These are phyloP conservation scores for Rubroboletus pulcherrimus DNA, from an alignment of 768 basidiomycete species.

Conservation along the genomic window DNA sequence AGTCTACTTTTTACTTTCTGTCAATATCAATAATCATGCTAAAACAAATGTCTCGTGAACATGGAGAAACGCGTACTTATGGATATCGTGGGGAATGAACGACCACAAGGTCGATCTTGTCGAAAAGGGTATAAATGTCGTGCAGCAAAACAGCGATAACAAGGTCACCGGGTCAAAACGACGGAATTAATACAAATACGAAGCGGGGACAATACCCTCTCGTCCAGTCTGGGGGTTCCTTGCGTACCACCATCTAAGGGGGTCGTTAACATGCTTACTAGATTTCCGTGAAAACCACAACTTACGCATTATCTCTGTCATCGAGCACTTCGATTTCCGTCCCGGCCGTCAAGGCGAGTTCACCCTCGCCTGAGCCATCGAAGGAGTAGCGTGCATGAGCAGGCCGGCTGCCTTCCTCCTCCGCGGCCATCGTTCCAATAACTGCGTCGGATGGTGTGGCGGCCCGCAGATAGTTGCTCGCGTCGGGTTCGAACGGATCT, in stretches of 20 bases:
- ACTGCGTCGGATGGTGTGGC: conserved; percentile 78
- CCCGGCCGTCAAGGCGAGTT: conserved; percentile 65
- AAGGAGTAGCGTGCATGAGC: conserved; percentile 83
- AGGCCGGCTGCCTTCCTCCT: conserved; percentile 63
- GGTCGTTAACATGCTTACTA: conserved; percentile 6
- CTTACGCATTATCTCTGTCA: conserved; percentile 76
- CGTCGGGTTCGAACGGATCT: conserved; percentile 68
- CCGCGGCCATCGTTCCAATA: conserved; percentile 54
- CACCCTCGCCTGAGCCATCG: conserved; percentile 74
- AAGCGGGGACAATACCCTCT: conserved; percentile 89
- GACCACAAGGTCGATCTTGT: conserved; percentile 36
- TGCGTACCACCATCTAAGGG: conserved; percentile 88
- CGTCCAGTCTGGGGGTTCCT: conserved; percentile 73
- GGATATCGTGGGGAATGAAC: conserved; percentile 32
- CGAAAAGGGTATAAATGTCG: conserved; percentile 36
- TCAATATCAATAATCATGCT: conserved; percentile 13
- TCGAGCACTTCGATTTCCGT: conserved; percentile 73
- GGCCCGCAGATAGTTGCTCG: conserved; percentile 72
- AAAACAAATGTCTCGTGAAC: conserved; percentile 7
- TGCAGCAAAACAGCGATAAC: conserved; percentile 30
- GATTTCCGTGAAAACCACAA: conserved; percentile 7
- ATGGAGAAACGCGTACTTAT: conserved; percentile 19
- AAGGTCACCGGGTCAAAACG: conserved; percentile 19
- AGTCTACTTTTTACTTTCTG: conserved; percentile 16
- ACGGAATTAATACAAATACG: conserved; percentile 74